Evolutionary conservation across 2,329 filamentous ascomycete species (phyloP), one percentile per base, ranked within the genome.

Genomic region (Dactylonectria estremocensis): DNA sequence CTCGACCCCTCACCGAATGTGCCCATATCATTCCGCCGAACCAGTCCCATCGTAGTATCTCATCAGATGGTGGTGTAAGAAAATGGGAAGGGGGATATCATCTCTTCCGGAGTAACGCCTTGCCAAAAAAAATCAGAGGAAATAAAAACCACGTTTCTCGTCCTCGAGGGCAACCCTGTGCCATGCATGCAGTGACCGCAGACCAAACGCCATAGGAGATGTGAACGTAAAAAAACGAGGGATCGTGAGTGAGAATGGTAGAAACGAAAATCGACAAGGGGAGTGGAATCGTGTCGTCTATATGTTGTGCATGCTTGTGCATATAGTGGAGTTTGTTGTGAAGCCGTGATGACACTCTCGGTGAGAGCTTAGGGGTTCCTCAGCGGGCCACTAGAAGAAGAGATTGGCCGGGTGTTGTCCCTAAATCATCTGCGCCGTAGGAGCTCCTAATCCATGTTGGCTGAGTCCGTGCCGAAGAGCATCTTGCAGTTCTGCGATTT

Each of bases 401-500:
- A 20, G 43, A 52, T 50, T 13, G 45, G 57, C 50, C 50, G 14
- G 18, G 24, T 18, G 20, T 18, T 22, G 14, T 52, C 35, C 50
- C 20, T 37, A 84, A 49, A 83, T 79, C 81, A 83, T 83, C 74
- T 82, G 78, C 35, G 81, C 82, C 40, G 81, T 83, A 10, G 82
- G 81, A 24, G 81, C 81, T 46, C 77, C 79, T 40, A 81, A 60
- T 14, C 63, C 69, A 40, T 80, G 75, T 28, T 77, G 75, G 48
- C 72, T 68, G 6, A 83, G 71, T 22, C 78, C 77, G 43, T 80
- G 78, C 10, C 81, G 77, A 45, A 85, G 74, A 5, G 83, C 78
- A 18, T 83, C 82, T 71, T 86, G 83, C 13, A 87, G 79, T 65
- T 85, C 80, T 1, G 80, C 78, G 24, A 87, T 84, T 71, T 87